Evolutionary conservation across 2,329 filamentous ascomycete genomes (phyloP), one percentile per base, ranked within the genome.

Genomic region (Ceratocystis albifundus): DNA sequence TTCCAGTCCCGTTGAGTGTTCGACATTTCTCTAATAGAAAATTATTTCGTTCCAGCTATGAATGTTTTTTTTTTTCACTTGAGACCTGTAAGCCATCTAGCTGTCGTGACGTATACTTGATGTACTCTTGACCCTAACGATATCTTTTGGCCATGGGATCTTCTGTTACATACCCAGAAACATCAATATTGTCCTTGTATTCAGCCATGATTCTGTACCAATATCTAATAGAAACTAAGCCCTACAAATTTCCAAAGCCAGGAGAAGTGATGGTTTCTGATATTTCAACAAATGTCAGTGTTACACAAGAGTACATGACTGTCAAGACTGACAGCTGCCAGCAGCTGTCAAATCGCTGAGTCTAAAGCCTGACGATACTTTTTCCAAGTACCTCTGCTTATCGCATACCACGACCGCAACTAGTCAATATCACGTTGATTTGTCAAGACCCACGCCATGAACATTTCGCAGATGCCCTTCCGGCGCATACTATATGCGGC

Each of bases 1-100:
- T 77, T 78, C 78, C 81, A 80, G 79, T 84, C 81, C 82, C 82
- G 82, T 85, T 84, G 80, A 83, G 82, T 79, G 79, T 75, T 79
- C 82, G 79, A 84, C 81, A 83, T 81, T 66, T 62, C 61, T 46
- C 44, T 28, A 59, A 20, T 15, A 59, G 28, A 32, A 59, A 59
- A 59, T 1, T 3, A 36, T n/a, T 12, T 59, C 17, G 28, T 59
- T 15, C 10, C 50, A 55, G 4, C 0, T 22, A 12, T 22, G 3
- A 15, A 2, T 15, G 8, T 30, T n/a, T 15, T 5, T 10, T 59
- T 5, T 10, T 59, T 5, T n/a, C n/a, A n/a, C n/a, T n/a, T 4
- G 12, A 25, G 17, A 20, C 12, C 17, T 8, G 6, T n/a, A 22
- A 22, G 15, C 0, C 2, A 53, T 20, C 46, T 22, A 6, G 10